These are phyloP conservation scores for grape (Vitis vinifera) DNA, from an alignment of 164 flowering plant species.

Conservation along the genomic window DNA sequence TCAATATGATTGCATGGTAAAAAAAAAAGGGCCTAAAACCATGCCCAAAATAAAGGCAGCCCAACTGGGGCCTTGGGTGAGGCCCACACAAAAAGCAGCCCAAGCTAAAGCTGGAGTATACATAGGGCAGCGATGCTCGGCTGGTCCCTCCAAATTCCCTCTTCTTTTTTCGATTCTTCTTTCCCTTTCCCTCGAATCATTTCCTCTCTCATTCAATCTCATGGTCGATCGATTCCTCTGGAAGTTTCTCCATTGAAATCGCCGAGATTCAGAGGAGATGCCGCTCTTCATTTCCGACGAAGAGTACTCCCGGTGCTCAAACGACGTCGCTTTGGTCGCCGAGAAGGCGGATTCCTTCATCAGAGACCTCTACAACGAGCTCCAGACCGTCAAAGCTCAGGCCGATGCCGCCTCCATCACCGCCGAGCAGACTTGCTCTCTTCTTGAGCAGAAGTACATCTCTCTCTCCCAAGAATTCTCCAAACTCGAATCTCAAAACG, in stretches of 20 bases:
- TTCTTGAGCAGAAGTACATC: constrained; percentile 80
- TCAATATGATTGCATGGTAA: too few relatives aligned
- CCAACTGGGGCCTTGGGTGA: too few relatives aligned
- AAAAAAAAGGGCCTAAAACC: too few relatives aligned
- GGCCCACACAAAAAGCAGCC: too few relatives aligned
- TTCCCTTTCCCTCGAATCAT: not conserved
- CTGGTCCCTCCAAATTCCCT: too few relatives aligned
- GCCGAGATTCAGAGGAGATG: constrained; percentile 32
- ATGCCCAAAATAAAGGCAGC: too few relatives aligned
- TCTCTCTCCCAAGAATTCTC: constrained; percentile 68
- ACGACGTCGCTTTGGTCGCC: constrained; percentile 48
- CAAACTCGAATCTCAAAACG: constrained; percentile 48
- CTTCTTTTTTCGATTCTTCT: too few relatives aligned
- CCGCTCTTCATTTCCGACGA: constrained; percentile 86
- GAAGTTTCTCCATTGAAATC: too few relatives aligned
- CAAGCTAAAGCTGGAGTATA: too few relatives aligned
- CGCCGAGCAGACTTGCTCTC: constrained; percentile 83
- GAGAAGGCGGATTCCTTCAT: constrained; percentile 83
- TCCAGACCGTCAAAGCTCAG: constrained; percentile 71
- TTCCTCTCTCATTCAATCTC: not conserved
- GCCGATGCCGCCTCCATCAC: constrained; percentile 86
- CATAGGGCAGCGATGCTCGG: too few relatives aligned
- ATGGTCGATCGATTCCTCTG: not conserved
- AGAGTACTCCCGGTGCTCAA: constrained; percentile 48
- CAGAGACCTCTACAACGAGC: constrained; percentile 40